Evolutionary conservation across 2,329 filamentous ascomycete genomes (phyloP), one percentile per base, ranked within the genome.

Genomic region (Penicillium sp.): DNA sequence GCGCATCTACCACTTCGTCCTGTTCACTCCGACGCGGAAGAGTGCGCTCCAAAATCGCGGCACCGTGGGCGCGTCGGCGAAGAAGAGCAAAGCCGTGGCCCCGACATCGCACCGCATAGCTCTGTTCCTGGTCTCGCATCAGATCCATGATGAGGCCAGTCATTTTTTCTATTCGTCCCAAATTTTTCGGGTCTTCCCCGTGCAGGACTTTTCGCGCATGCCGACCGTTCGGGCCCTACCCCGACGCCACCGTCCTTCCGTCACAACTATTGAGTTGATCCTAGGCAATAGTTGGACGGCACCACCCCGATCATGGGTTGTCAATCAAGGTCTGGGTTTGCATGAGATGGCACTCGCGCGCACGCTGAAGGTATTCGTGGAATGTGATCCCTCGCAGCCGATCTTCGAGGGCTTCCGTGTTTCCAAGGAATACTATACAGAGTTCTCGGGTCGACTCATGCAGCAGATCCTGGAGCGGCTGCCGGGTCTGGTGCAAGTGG

Each of bases 231-330:
- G 71, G 6, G 71, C 73, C 37, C 61, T 82, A 10, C 68, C 76
- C 2, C 60, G 67, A 3, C 69, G 64, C 39, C 78, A 81, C 61
- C 71, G 75, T 18, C 60, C 65, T 15, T 69, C 67, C 17, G 65
- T 83, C 38, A 73, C 70, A 9, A 72, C 70, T 3, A 55, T 81
- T 26, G 78, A 81, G 57, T 58, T 82, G 45, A 70, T 78, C 3
- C 60, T 82, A 3, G 79, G 79, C 0, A 77, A 76, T 3, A 78
- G 77, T 39, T 82, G 79, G 76, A 77, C 70, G 3, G 67, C 67
- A 26, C 77, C 78, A 16, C 79, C 79, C 10, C 66, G 65, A 35
- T 69, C 69, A 38, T 81, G 79, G 73, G 69, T 69, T 13, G 71
- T 77, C 11, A 69, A 72, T 33, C 59, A 65, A 10, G 52, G 64